Conservation (phyloP, 2,329 filamentous ascomycete genomes). For the Colletotrichum truncatum region DNA sequence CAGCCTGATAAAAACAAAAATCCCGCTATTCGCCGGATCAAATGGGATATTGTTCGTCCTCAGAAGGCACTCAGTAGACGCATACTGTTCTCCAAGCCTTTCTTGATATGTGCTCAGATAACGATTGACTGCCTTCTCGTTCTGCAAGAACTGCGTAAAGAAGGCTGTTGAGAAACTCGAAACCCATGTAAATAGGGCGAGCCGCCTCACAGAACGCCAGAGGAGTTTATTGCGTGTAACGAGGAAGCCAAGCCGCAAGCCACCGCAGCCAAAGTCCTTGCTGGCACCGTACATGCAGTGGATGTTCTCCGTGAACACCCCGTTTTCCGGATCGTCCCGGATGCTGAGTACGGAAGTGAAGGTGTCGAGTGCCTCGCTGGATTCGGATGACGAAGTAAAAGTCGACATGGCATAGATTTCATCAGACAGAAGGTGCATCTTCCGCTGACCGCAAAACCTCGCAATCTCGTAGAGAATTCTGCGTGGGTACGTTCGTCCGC, state of each 20-base stretch:
- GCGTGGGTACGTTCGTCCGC: background rate
- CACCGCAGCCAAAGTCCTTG: constrained; percentile 17
- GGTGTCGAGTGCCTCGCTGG: background rate
- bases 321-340: background rate
- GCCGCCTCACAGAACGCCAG: background rate
- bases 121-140: background rate
- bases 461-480: background rate
- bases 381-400: background rate
- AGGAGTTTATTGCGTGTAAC: constrained; percentile 1
- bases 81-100: background rate
- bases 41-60: background rate
- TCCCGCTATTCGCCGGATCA: background rate
- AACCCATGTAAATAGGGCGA: background rate
- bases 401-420: constrained; percentile 15
- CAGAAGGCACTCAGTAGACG: background rate
- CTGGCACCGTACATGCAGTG: constrained; percentile 15
- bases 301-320: background rate
- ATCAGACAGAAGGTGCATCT: constrained; percentile 10
- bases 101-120: background rate
- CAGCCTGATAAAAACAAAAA: constrained; percentile 10
- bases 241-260: constrained; percentile 3
- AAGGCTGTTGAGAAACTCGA: background rate
- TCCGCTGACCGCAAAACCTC: background rate
- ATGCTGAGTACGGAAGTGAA: constrained; percentile 19
- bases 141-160: background rate